A percentile compares a stretch with the other conserved stretches of the same genome.
These are phyloP conservation scores for Stropharia rugosoannulata DNA, from an alignment of 768 basidiomycete species.

Conservation along the genomic window DNA sequence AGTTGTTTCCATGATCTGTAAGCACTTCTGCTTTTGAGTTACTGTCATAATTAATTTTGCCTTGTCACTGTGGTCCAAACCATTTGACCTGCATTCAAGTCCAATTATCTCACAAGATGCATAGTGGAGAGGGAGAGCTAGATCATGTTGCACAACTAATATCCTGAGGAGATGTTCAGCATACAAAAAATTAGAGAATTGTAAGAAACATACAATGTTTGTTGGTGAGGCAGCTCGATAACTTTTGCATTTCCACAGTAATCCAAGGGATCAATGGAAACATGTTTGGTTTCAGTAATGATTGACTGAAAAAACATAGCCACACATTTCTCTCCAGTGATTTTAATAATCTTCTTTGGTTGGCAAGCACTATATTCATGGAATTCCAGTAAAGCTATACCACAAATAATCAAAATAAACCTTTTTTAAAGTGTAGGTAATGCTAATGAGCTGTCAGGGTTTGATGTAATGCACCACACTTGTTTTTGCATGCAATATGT, in stretches of 20 bases:
- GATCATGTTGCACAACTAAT: neutral
- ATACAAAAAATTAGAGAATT: neutral
- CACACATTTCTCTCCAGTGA: neutral
- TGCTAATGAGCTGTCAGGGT: neutral
- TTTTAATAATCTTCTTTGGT: neutral
- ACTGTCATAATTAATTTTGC: neutral
- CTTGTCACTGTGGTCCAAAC: neutral
- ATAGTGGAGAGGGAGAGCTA: neutral
- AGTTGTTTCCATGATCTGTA: neutral
- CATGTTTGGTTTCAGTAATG: neutral
- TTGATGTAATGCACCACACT: neutral
- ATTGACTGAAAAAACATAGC: neutral
- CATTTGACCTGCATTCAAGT: neutral
- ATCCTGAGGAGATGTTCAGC: neutral
- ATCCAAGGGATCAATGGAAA: constrained; percentile 10
- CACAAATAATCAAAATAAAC: neutral
- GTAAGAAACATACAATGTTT: constrained; percentile 1
- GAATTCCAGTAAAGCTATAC: neutral
- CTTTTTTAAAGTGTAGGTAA: neutral
- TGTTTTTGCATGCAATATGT: neutral
- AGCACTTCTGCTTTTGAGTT: neutral
- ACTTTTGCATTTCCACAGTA: constrained; percentile 11
- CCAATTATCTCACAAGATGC: neutral
- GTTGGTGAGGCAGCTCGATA: neutral
- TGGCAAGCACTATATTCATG: neutral